A percentile compares a stretch with the other conserved stretches of the same genome.
phyloP scores from a whole-genome alignment of 78 protist species.

The Dictyostelium purpureum region DNA sequence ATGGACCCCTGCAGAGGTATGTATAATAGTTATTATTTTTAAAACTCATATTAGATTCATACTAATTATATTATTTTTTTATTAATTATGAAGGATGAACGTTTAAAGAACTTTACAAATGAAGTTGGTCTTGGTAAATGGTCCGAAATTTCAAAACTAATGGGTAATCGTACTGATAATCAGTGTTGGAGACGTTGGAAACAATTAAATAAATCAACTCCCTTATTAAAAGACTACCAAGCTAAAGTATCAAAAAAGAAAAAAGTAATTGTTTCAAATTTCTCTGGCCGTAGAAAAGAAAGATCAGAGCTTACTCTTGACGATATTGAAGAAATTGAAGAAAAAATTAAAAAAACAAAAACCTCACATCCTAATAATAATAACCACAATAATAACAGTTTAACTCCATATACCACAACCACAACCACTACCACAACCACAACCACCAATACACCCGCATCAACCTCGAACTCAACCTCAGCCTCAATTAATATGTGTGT shows the following conservation, averaged over 20 bases:
- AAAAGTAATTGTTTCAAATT: constrained; percentile 19
- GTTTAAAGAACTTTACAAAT: background rate
- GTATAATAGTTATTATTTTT: background rate
- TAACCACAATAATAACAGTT: too few relatives aligned
- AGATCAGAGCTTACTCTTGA: constrained; percentile 47
- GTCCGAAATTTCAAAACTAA: constrained; percentile 25
- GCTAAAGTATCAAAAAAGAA: constrained; percentile 54
- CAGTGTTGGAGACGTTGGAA: constrained; percentile 84
- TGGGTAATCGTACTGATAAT: constrained; percentile 69
- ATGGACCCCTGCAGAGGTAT: constrained; percentile 86
- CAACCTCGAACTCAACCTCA: too few relatives aligned
- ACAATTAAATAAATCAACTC: background rate
- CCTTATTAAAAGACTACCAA: constrained; percentile 12
- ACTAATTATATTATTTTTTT: too few relatives aligned
- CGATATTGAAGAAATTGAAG: constrained; percentile 41
- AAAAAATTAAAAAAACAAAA: background rate
- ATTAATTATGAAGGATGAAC: background rate
- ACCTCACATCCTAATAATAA: background rate
- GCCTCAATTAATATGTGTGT: too few relatives aligned
- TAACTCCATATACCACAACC: too few relatives aligned
- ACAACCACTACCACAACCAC: too few relatives aligned
- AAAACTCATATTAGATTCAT: background rate
- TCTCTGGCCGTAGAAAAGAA: constrained; percentile 73
- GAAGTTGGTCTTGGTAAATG: constrained; percentile 75
- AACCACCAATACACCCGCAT: too few relatives aligned